Evolutionary conservation across 495 filamentous ascomycete genomes (phyloP).

Genomic region (Astrothelium macrocarpum): DNA sequence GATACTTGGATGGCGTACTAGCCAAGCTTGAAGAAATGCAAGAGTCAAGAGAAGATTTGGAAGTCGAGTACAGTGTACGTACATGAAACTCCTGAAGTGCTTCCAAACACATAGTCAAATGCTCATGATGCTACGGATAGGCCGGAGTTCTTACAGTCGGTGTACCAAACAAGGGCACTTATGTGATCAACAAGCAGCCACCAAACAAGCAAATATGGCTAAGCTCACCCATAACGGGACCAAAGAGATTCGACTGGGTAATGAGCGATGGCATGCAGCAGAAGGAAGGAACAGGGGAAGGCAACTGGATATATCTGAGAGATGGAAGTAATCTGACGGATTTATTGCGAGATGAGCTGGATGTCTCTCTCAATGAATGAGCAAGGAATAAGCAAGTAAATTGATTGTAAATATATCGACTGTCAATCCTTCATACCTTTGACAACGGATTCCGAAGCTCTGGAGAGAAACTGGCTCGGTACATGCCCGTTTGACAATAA

Average conservation of each 20-base stretch:
- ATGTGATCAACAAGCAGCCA: slow-evolving; percentile 94
- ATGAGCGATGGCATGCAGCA: slow-evolving; percentile 60
- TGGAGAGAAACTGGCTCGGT: not conserved
- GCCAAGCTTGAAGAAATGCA: slow-evolving; percentile 48
- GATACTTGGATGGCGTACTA: slow-evolving; percentile 55
- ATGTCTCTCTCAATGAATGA: slow-evolving; percentile 24
- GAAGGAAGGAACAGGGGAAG: slow-evolving; percentile 58
- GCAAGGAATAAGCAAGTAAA: not conserved
- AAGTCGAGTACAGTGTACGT: slow-evolving; percentile 51
- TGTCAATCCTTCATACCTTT: not conserved
- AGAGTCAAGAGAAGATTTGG: slow-evolving; percentile 55
- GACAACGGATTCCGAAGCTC: too few relatives aligned
- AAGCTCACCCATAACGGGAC: slow-evolving; percentile 81
- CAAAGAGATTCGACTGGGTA: slow-evolving; percentile 87
- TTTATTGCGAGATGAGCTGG: slow-evolving; percentile 62
- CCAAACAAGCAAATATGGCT: slow-evolving; percentile 98
- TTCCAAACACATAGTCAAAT: slow-evolving; percentile 17
- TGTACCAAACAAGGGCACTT: slow-evolving; percentile 57
- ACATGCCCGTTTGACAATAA: not conserved
- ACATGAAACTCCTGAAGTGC: not conserved
- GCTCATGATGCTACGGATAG: slow-evolving; percentile 32
- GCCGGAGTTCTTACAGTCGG: slow-evolving; percentile 73
- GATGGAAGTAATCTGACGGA: slow-evolving; percentile 67
- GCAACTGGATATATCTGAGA: slow-evolving; percentile 77
- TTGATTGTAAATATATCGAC: not conserved